Evolutionary conservation across 345 rosid species (phyloP), one percentile per base, ranked within the genome.

Genomic region (Lepidium sativum): DNA sequence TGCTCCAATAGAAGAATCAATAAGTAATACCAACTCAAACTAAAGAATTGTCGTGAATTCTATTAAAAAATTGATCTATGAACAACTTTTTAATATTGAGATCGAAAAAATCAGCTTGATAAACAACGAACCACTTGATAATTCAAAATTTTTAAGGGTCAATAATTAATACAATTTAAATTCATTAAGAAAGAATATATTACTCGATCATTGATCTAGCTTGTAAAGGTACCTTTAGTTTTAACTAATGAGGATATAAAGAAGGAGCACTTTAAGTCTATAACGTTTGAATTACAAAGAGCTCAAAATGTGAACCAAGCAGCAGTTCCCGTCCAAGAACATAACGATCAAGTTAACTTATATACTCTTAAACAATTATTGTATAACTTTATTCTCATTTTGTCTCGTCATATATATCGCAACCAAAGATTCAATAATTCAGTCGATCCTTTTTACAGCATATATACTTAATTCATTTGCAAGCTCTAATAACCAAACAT

Each of bases 261-360:
- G 65, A 16, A 43, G 13, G 33, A 61, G 61, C 62, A 61, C 61
- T 69, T 43, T 20, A 20, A 1, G 2, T 20, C n/a, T 20, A 20
- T 42, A 34, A 69, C 8, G 47, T 51, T 18, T 42, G 6, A 21
- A 54, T 60, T 54, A 60, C 54, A 42, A 42, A 42, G 40, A 29
- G 39, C 65, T 48, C 17, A 17, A 17, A 38, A 9, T 18, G 49
- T 8, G 65, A 69, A 69, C 67, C 41, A 61, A 61, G 55, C 53
- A 62, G 6, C 33, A 61, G 4, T 43, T 69, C 68, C 54, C 61
- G 68, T 69, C 74, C 45, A 53, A 25, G 39, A 69, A 61, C 62
- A 48, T 42, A 52, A 37, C 48, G 54, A 69, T 55, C 47, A 69
- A 61, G 6, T 6, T 2, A 21, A 60, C 49, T 50, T 33, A 20